These are phyloP conservation scores for Clavaria fumosa DNA, from an alignment of 768 basidiomycete species.

Conservation along the genomic window DNA sequence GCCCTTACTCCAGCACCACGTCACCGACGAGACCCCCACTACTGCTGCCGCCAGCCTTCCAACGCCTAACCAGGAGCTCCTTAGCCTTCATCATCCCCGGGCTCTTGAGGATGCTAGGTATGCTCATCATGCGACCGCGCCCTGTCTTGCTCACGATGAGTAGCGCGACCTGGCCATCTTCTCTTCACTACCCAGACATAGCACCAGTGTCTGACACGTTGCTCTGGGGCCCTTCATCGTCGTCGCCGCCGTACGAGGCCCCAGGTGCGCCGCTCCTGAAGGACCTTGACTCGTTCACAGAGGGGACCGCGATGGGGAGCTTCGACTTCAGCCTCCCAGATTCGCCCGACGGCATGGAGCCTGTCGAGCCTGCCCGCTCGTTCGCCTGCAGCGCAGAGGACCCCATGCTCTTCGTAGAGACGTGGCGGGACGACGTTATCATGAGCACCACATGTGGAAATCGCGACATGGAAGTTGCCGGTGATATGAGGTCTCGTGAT, in stretches of 20 bases:
- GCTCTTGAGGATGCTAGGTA: too few species aligned
- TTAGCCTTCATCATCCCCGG: not conserved
- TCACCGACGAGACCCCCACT: constrained; percentile 19
- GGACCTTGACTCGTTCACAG: constrained; percentile 46
- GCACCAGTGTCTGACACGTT: too few species aligned
- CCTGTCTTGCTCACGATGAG: too few species aligned
- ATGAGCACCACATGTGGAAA: not conserved
- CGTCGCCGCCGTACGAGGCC: too few species aligned
- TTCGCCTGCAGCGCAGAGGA: not conserved
- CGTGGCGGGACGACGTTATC: not conserved
- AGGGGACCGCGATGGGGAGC: constrained; percentile 36
- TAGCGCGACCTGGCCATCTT: too few species aligned
- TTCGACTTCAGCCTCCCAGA: constrained; percentile 26
- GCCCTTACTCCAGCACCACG: too few species aligned
- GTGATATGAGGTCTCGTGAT: not conserved
- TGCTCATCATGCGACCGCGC: too few species aligned
- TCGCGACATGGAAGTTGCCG: not conserved
- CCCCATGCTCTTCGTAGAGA: not conserved
- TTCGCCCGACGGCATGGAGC: too few species aligned
- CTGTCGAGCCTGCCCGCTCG: too few species aligned
- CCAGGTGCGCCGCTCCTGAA: constrained; percentile 36
- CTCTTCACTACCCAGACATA: too few species aligned
- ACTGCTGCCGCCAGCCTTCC: constrained; percentile 21
- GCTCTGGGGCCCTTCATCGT: too few species aligned
- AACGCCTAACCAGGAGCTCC: constrained; percentile 13